Conservation (phyloP, 768 basidiomycete genomes). For the Leccinum broughii region DNA sequence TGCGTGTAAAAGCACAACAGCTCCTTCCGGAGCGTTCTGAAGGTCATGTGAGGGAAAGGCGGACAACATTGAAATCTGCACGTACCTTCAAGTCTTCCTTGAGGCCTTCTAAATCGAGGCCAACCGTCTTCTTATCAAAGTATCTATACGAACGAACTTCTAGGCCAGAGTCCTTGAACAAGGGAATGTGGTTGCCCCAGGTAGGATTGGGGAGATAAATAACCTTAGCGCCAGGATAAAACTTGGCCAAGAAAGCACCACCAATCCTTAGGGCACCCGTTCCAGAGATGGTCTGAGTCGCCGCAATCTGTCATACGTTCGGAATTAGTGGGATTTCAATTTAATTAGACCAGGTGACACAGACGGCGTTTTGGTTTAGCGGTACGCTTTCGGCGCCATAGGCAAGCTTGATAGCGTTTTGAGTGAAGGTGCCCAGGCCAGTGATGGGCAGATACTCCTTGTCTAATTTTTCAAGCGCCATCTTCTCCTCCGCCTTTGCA, state of each 20-base stretch:
- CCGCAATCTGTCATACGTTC: constrained; percentile 58
- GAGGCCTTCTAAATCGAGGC: constrained; percentile 88
- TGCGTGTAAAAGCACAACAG: constrained; percentile 90
- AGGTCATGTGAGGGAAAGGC: constrained; percentile 11
- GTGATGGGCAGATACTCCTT: constrained; percentile 98
- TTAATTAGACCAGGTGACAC: constrained; percentile 32
- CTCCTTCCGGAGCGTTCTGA: constrained; percentile 69
- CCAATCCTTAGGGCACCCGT: constrained; percentile 97
- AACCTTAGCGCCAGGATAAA: constrained; percentile 82
- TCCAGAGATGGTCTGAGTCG: constrained; percentile 95
- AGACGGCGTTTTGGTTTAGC: constrained; percentile 67
- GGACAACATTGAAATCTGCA: constrained; percentile 8
- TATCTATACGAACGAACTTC: constrained; percentile 93
- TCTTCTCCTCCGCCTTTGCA: constrained; percentile 70
- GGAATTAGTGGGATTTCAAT: constrained; percentile 3
- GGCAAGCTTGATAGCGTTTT: constrained; percentile 84
- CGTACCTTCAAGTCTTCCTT: constrained; percentile 82
- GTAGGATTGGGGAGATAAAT: constrained; percentile 93
- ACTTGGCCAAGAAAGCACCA: constrained; percentile 85
- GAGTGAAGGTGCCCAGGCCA: constrained; percentile 83
- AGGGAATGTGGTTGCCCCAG: constrained; percentile 96
- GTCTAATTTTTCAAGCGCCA: constrained; percentile 68
- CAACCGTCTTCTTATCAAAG: constrained; percentile 90
- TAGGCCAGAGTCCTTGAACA: constrained; percentile 93
- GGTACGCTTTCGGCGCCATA: constrained; percentile 82